Evolutionary conservation across 2,329 filamentous ascomycete genomes (phyloP).

Genomic region (Cordyceps pruinosa): DNA sequence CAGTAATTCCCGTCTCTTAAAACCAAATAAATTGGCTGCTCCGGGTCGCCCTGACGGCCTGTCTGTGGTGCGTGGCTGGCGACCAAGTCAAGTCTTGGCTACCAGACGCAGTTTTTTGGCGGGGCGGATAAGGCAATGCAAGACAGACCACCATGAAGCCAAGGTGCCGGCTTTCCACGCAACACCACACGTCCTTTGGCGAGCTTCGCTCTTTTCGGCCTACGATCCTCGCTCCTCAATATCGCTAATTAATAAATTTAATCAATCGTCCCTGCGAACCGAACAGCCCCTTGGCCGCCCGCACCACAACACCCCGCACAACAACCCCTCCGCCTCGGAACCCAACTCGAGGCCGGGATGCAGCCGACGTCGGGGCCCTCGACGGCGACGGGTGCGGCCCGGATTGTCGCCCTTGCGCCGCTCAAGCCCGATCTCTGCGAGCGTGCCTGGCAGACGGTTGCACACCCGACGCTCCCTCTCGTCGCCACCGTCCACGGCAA

Average conservation of each 20-base stretch:
- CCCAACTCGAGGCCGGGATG: neutral
- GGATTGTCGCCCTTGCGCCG: conserved; percentile 40
- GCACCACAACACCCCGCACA: neutral
- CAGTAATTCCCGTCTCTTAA: neutral
- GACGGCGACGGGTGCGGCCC: conserved; percentile 14
- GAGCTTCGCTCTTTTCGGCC: neutral
- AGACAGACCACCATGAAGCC: neutral
- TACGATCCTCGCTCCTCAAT: neutral
- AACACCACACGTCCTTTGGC: neutral
- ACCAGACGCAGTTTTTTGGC: neutral
- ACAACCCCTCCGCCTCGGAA: neutral
- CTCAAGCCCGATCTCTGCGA: conserved; percentile 53
- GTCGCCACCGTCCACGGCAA: conserved; percentile 86
- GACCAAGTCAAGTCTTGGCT: neutral
- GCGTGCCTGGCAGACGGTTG: conserved; percentile 78
- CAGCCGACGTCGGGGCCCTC: conserved; percentile 16
- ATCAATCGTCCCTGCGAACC: neutral
- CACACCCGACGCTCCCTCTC: conserved; percentile 81
- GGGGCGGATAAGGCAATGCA: neutral
- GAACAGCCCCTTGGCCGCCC: neutral
- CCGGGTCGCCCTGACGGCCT: no score
- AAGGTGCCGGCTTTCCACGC: neutral
- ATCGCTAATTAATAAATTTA: neutral
- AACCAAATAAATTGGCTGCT: neutral
- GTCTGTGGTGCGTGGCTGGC: no score